Conservation (phyloP, 1,139 yeast genomes). For the Blastobotrys aristatus region DNA sequence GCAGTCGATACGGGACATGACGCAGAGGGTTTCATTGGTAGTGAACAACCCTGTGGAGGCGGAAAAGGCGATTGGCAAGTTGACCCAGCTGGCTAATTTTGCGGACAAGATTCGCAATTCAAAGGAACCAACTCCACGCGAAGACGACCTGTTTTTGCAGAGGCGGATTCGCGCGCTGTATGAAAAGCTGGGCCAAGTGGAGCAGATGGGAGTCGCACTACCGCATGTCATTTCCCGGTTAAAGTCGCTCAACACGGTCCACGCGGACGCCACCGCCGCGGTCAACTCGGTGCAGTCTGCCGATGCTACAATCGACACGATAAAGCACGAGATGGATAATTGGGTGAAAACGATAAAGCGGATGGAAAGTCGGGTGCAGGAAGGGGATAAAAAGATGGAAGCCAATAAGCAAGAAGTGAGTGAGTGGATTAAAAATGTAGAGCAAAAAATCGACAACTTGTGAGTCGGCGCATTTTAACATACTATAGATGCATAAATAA, state of each 20-base stretch:
- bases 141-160: neutral
- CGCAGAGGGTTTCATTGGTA: slow-evolving; percentile 19
- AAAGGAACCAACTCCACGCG: slow-evolving; percentile 6
- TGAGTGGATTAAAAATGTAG: slow-evolving; percentile 17
- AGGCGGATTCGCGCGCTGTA: slow-evolving; percentile 40
- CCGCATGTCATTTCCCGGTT: slow-evolving; percentile 45
- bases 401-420: slow-evolving; percentile 19
- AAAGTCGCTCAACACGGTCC: slow-evolving; percentile 43
- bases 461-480: neutral
- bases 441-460: slow-evolving; percentile 4
- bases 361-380: slow-evolving; percentile 40
- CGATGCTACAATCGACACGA: slow-evolving; percentile 37
- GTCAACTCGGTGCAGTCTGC: slow-evolving; percentile 47
- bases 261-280: slow-evolving; percentile 50
- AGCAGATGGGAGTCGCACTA: slow-evolving; percentile 34
- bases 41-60: slow-evolving; percentile 11
- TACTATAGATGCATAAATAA: neutral
- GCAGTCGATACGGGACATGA: slow-evolving; percentile 8
- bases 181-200: slow-evolving; percentile 38
- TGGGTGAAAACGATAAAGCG: slow-evolving; percentile 41
- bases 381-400: slow-evolving; percentile 25
- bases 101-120: slow-evolving; percentile 14
- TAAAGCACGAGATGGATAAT: slow-evolving; percentile 38
- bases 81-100: slow-evolving; percentile 14
- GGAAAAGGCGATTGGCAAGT: slow-evolving; percentile 16